Percentiles rank a stretch among this genome's conserved stretches.
Conservation (phyloP, 352 stramenopile genomes). For the Phytopythium vexans region DNA sequence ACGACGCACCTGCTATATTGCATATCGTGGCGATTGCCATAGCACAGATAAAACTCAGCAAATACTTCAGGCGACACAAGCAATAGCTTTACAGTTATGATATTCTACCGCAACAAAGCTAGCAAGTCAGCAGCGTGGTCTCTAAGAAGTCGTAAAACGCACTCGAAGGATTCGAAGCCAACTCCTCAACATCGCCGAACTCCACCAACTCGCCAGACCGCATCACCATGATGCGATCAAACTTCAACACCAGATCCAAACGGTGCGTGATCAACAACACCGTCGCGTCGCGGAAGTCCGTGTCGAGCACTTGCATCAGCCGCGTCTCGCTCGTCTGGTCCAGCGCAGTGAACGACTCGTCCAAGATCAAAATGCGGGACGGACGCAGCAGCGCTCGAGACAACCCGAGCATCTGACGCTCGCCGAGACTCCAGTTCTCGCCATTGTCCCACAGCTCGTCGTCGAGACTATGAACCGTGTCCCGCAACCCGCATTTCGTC, state of each 20-base stretch:
- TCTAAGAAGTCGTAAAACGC: conserved; percentile 52
- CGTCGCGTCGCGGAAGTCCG: conserved; percentile 90
- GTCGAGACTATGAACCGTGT: conserved; percentile 24
- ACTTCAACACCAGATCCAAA: conserved; percentile 85
- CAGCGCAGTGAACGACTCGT: conserved; percentile 81
- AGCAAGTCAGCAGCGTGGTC: conserved; percentile 33
- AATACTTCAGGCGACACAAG: too few species aligned
- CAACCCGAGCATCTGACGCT: conserved; percentile 96
- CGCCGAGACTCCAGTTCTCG: conserved; percentile 93
- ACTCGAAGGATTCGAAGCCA: conserved; percentile 29
- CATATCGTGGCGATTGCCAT: too few species aligned
- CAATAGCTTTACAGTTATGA: too few species aligned
- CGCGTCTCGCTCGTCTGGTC: conserved; percentile 50
- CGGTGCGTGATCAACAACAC: conserved; percentile 97
- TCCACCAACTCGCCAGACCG: conserved; percentile 26
- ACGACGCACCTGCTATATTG: too few species aligned
- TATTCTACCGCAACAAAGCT: too few species aligned
- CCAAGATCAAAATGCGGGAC: conserved; percentile 83
- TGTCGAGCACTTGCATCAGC: conserved; percentile 81
- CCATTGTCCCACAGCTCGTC: conserved; percentile 81
- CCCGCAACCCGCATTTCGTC: conserved; percentile 35
- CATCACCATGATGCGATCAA: conserved; percentile 38
- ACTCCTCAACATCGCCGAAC: conserved; percentile 37
- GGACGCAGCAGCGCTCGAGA: conserved; percentile 92
- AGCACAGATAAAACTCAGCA: too few species aligned